These are phyloP conservation scores for Biancaea sappan DNA, from an alignment of 306 rosid genomes.

Conservation along the genomic window DNA sequence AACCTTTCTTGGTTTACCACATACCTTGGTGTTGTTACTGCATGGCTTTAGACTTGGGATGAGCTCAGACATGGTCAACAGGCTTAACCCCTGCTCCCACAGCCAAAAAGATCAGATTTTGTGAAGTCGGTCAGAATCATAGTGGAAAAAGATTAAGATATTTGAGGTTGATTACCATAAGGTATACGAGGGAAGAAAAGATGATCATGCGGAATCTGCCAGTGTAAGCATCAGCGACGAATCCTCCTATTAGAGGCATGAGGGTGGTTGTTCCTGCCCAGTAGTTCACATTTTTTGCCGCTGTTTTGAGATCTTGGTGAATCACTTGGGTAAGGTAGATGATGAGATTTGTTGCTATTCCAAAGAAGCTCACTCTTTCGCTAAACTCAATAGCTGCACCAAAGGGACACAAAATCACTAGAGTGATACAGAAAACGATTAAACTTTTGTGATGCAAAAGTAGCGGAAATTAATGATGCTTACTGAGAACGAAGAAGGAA, in stretches of 20 bases:
- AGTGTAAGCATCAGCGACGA: slow-evolving; percentile 57
- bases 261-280: slow-evolving; percentile 58
- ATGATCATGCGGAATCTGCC: slow-evolving; percentile 51
- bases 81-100: slow-evolving; percentile 43
- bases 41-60: slow-evolving; percentile 52
- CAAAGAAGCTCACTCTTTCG: slow-evolving; percentile 53
- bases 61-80: slow-evolving; percentile 52
- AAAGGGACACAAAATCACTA: slow-evolving; percentile 5
- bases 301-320: slow-evolving; percentile 57
- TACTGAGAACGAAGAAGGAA: slow-evolving; percentile 57
- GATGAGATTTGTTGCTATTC: slow-evolving; percentile 48
- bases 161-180: slow-evolving; percentile 41
- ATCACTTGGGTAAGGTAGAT: slow-evolving; percentile 53
- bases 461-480: too few species aligned
- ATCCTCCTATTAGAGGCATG: slow-evolving; percentile 56
- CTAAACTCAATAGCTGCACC: slow-evolving; percentile 49
- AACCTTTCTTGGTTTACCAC: slow-evolving; percentile 41
- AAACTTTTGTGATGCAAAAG: background rate
- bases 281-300: slow-evolving; percentile 56
- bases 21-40: slow-evolving; percentile 12
- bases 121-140: background rate
- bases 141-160: background rate
- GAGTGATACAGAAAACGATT: background rate
- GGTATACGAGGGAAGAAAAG: slow-evolving; percentile 48
- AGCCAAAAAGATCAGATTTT: background rate